Evolutionary conservation across 2,329 filamentous ascomycete genomes (phyloP).

Genomic region (Hymenoscyphus scutula): DNA sequence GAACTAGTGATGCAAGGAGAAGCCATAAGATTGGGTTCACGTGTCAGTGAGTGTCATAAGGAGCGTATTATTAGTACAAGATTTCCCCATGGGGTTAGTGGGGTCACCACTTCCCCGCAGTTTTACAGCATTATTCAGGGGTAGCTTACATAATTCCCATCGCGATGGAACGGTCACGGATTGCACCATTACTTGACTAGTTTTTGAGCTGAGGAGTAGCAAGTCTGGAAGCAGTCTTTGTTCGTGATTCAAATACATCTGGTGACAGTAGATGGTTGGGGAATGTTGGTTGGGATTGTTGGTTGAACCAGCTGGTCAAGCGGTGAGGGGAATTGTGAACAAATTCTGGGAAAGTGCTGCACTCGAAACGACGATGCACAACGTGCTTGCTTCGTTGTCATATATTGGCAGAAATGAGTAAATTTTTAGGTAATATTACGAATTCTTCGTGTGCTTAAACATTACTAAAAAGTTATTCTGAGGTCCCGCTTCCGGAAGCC

Average conservation of each 20-base stretch:
- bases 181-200: neutral
- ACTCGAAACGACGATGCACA: no score
- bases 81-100: conserved; percentile 1
- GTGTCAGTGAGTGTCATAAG: neutral
- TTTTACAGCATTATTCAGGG: conserved; percentile 1
- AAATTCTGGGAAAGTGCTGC: no score
- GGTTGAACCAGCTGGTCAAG: no score
- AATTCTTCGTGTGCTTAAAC: no score
- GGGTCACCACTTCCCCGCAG: neutral
- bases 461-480: no score
- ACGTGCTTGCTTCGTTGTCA: no score
- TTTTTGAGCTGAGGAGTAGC: neutral
- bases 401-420: no score
- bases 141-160: neutral
- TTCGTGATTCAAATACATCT: neutral
- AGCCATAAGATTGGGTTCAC: neutral
- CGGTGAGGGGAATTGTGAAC: no score
- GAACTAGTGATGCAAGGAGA: neutral
- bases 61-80: neutral
- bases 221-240: neutral
- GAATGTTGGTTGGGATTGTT: neutral
- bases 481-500: no score
- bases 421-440: no score
- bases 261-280: neutral
- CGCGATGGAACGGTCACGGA: neutral